Percentiles rank a stretch among this genome's conserved stretches.
Evolutionary conservation across 2,329 filamentous ascomycete genomes (phyloP).

Genomic region (Trichophyton simii): DNA sequence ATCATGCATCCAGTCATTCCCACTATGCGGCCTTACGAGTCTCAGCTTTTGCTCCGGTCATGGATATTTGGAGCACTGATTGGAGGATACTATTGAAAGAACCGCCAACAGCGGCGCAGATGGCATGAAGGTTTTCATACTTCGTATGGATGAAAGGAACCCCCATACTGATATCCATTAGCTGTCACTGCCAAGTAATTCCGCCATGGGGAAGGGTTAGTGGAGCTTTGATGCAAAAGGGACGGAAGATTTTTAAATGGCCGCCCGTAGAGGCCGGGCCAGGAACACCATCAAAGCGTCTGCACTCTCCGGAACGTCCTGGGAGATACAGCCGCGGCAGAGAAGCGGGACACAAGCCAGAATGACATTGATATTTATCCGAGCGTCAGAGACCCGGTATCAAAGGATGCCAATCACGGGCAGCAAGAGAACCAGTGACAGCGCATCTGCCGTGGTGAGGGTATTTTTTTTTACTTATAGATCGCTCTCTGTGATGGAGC

Average conservation of each 20-base stretch:
- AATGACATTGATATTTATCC: neutral
- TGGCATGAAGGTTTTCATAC: neutral
- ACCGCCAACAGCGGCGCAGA: neutral
- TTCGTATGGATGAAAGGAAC: neutral
- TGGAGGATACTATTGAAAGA: neutral
- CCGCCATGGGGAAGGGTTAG: neutral
- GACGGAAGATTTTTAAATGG: neutral
- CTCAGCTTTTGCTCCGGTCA: neutral
- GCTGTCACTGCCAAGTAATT: neutral
- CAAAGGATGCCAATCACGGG: neutral
- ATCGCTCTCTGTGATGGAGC: neutral
- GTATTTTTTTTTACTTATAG: neutral
- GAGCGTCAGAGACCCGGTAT: neutral
- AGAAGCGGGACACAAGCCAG: neutral
- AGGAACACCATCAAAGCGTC: neutral
- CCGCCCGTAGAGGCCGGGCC: neutral
- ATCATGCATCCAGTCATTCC: neutral
- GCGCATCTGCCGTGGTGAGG: neutral
- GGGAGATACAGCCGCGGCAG: neutral
- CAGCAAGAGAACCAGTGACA: neutral
- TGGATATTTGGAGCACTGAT: neutral
- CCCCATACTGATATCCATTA: neutral
- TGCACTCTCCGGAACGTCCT: neutral
- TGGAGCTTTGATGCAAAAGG: neutral
- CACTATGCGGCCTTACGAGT: neutral